Percentiles rank a stretch among this genome's conserved stretches.
Evolutionary conservation across 2,329 filamentous ascomycete species (phyloP).

Genomic region (Blastomyces parvus): DNA sequence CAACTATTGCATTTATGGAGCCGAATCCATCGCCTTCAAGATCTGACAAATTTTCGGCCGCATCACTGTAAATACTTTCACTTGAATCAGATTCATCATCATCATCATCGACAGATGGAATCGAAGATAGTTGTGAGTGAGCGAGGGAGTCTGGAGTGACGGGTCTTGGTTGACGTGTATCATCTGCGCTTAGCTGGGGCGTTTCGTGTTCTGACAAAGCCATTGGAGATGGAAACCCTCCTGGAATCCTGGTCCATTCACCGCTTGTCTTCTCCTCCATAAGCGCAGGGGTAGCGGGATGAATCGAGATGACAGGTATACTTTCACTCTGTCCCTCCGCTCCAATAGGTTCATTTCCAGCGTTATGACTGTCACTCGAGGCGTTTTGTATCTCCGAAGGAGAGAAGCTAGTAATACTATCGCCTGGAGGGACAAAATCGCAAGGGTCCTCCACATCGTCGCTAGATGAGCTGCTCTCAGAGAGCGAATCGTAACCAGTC

Average conservation of each 20-base stretch:
- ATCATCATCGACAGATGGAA: conserved; percentile 19
- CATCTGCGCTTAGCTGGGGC: neutral
- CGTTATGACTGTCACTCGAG: conserved; percentile 7
- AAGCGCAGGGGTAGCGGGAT: conserved; percentile 39
- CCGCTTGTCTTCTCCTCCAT: conserved; percentile 31
- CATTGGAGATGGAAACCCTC: conserved; percentile 43
- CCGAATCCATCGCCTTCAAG: conserved; percentile 39
- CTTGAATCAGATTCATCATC: conserved; percentile 32
- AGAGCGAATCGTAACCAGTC: conserved; percentile 54
- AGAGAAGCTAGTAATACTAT: neutral
- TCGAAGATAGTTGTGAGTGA: neutral
- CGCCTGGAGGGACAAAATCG: neutral
- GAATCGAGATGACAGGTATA: conserved; percentile 39
- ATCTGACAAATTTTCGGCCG: conserved; percentile 30
- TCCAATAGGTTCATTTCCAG: neutral
- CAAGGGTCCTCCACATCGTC: conserved; percentile 26
- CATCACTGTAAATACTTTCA: conserved; percentile 42
- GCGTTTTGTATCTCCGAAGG: conserved; percentile 10
- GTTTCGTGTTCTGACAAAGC: neutral
- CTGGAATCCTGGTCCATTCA: conserved; percentile 47
- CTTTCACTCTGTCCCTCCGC: conserved; percentile 12
- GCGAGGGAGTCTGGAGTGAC: neutral
- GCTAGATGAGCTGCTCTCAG: conserved; percentile 36
- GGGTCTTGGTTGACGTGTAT: neutral
- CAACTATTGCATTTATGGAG: conserved; percentile 42